Conservation (phyloP, 495 filamentous ascomycete species). For the Pseudomonodictys pantanalensis region DNA sequence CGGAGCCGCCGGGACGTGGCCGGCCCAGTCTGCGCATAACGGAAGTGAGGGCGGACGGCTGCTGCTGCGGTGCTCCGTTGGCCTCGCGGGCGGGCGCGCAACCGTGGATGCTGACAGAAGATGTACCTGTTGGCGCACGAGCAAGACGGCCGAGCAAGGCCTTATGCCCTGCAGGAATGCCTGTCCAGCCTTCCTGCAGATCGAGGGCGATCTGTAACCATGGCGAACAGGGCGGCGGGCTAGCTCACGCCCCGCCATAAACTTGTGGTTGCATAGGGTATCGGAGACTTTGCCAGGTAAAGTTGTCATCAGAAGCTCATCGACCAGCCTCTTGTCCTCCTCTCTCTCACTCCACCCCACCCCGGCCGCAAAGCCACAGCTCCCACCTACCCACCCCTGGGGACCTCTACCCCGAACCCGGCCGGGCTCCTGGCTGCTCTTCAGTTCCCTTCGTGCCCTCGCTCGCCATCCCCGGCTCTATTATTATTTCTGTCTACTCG, state of each 20-base stretch:
- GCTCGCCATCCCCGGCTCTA: constrained; percentile 5
- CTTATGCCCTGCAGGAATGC: constrained; percentile 21
- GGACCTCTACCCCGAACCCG: constrained; percentile 10
- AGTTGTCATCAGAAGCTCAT: not conserved
- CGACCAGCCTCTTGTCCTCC: not conserved
- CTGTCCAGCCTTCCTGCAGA: constrained; percentile 12
- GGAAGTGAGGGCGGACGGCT: no score
- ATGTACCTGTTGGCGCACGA: not conserved
- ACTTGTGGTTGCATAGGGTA: constrained; percentile 20
- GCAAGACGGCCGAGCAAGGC: not conserved
- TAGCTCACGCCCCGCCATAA: constrained; percentile 24
- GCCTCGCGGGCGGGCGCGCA: not conserved
- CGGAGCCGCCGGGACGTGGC: no score
- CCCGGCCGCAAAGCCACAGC: constrained; percentile 20
- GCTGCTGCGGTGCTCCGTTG: not conserved
- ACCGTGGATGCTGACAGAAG: constrained; percentile 5
- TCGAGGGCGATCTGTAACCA: constrained; percentile 32
- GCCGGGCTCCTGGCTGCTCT: constrained; percentile 12
- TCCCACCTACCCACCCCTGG: constrained; percentile 7
- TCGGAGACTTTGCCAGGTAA: constrained; percentile 30
- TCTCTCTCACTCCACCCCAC: not conserved
- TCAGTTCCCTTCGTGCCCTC: not conserved
- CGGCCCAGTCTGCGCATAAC: no score
- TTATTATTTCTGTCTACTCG: constrained; percentile 11
- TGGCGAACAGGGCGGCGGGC: constrained; percentile 14